A percentile compares a stretch with the other conserved stretches of the same genome.
These are phyloP conservation scores for Fusarium avenaceum DNA, from an alignment of 2,329 filamentous ascomycete species.

Conservation along the genomic window DNA sequence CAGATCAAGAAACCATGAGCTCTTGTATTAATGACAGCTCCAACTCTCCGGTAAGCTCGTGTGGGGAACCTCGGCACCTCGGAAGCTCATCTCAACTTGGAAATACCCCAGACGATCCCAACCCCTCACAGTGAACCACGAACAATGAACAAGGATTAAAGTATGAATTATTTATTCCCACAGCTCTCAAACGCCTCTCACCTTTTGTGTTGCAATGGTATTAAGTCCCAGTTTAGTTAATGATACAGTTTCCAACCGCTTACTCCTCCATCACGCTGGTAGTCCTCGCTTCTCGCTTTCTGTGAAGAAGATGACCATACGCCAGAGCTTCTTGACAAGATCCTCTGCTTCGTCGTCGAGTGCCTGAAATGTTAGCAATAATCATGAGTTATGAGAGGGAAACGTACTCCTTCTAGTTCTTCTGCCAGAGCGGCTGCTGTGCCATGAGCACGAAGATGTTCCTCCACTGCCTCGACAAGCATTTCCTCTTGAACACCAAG, in stretches of 20 bases:
- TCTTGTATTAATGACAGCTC: conserved; percentile 24
- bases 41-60: conserved; percentile 33
- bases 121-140: conserved; percentile 22
- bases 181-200: conserved; percentile 30
- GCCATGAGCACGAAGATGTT: conserved; percentile 82
- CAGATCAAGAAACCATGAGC: not conserved
- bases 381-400: conserved; percentile 2
- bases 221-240: conserved; percentile 29
- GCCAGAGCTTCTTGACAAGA: conserved; percentile 96
- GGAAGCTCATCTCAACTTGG: conserved; percentile 33
- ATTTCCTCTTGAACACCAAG: conserved; percentile 97
- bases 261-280: conserved; percentile 65
- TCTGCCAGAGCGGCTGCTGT: conserved; percentile 85
- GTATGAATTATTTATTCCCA: conserved; percentile 18
- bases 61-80: conserved; percentile 52
- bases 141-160: conserved; percentile 2
- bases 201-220: conserved; percentile 24
- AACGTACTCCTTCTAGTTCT: conserved; percentile 83
- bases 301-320: conserved; percentile 98
- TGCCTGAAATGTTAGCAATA: conserved; percentile 66
- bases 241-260: conserved; percentile 34
- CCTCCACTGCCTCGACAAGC: conserved; percentile 91
- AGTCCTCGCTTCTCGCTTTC: conserved; percentile 93
- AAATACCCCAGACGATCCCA: conserved; percentile 22
- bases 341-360: conserved; percentile 95